phyloP scores from a whole-genome alignment of 768 basidiomycete genomes.

The Paxillus involutus region DNA sequence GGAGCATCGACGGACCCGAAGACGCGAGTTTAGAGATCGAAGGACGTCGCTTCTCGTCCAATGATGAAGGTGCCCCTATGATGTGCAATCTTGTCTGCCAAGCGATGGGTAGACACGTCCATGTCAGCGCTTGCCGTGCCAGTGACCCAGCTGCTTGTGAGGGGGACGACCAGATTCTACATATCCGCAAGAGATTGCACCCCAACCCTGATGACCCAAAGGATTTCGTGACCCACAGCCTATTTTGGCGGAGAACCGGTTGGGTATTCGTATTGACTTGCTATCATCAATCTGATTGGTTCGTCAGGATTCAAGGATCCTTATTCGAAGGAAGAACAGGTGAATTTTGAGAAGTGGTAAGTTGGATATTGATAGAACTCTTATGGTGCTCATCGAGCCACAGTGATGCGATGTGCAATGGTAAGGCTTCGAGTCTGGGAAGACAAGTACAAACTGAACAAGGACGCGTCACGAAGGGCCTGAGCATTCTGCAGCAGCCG shows the following conservation, averaged over 20 bases:
- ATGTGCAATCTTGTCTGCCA: slow-evolving; percentile 53
- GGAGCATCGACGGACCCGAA: slow-evolving; percentile 49
- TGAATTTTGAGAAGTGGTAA: slow-evolving; percentile 48
- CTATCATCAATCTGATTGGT: background rate
- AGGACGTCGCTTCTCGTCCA: slow-evolving; percentile 46
- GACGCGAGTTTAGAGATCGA: slow-evolving; percentile 45
- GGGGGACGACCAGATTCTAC: slow-evolving; percentile 39
- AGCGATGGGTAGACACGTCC: slow-evolving; percentile 49
- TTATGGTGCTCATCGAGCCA: background rate
- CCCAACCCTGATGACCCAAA: slow-evolving; percentile 46
- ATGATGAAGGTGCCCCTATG: slow-evolving; percentile 55
- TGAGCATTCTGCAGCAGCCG: slow-evolving; percentile 22
- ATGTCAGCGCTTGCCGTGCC: slow-evolving; percentile 50
- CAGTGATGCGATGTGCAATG: slow-evolving; percentile 47
- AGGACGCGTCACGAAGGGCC: too few relatives aligned
- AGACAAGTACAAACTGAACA: too few relatives aligned
- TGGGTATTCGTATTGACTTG: slow-evolving; percentile 2
- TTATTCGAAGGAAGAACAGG: slow-evolving; percentile 51
- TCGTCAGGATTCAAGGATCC: slow-evolving; percentile 54
- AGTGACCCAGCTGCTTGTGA: slow-evolving; percentile 30
- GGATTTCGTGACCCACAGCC: slow-evolving; percentile 49
- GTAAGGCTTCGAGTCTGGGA: slow-evolving; percentile 16
- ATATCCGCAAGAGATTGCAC: slow-evolving; percentile 36
- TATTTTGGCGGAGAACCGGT: slow-evolving; percentile 55
- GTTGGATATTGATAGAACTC: background rate